Conservation (phyloP, 768 basidiomycete species). For the Phanerodontia chrysosporium region DNA sequence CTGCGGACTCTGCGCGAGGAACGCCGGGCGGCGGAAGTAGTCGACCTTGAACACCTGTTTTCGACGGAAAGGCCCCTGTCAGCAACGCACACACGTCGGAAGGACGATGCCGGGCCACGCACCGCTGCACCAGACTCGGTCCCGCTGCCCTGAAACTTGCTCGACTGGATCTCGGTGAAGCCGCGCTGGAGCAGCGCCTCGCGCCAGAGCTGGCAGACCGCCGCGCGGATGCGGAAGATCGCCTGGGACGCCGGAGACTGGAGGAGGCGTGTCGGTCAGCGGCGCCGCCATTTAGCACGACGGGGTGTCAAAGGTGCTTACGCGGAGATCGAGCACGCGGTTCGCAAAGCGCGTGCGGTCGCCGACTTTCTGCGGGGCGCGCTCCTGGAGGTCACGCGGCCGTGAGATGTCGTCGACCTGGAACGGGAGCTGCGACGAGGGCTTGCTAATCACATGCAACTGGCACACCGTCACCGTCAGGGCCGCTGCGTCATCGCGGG, state of each 20-base stretch:
- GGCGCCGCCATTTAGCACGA: background rate
- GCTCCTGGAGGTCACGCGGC: slow-evolving; percentile 34
- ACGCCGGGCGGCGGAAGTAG: slow-evolving; percentile 95
- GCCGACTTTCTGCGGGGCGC: slow-evolving; percentile 64
- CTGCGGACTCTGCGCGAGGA: slow-evolving; percentile 94
- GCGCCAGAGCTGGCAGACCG: slow-evolving; percentile 84
- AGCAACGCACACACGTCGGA: background rate
- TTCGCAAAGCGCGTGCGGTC: slow-evolving; percentile 93
- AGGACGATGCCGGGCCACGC: background rate
- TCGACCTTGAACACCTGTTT: slow-evolving; percentile 90
- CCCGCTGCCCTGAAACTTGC: slow-evolving; percentile 92
- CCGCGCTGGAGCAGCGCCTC: slow-evolving; percentile 64
- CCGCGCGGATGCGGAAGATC: slow-evolving; percentile 88
- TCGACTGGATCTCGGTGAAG: slow-evolving; percentile 94
- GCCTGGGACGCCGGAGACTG: slow-evolving; percentile 82
- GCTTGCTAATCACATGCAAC: slow-evolving; percentile 22
- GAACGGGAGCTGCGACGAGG: slow-evolving; percentile 25
- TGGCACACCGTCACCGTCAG: slow-evolving; percentile 1
- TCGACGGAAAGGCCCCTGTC: background rate
- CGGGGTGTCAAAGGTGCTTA: slow-evolving; percentile 34
- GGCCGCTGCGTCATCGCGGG: background rate
- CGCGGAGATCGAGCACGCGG: slow-evolving; percentile 89
- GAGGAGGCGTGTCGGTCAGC: background rate
- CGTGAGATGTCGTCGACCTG: slow-evolving; percentile 28
- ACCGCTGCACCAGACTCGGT: slow-evolving; percentile 89